phyloP scores from a whole-genome alignment of 129 eudicot genomes.

The Scalesia atractyloides region DNA sequence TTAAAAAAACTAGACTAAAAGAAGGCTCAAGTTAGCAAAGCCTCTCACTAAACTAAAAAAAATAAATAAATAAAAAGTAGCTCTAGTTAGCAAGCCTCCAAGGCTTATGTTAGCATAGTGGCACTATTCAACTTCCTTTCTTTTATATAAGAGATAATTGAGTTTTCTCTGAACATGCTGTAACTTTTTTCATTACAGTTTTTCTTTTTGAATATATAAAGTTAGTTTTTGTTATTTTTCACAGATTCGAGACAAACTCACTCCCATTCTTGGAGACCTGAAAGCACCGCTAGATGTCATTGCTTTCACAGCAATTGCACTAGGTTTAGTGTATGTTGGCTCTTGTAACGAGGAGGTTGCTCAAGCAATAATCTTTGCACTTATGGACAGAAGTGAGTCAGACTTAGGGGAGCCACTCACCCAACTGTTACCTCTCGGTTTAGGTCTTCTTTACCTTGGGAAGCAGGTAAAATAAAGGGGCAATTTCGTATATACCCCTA shows the following conservation, averaged over 20 bases:
- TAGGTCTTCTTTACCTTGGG: slow-evolving; percentile 95
- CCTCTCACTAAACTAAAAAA: no score
- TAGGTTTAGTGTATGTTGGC: slow-evolving; percentile 92
- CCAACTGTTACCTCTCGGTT: slow-evolving; percentile 77
- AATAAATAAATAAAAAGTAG: no score
- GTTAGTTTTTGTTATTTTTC: background rate
- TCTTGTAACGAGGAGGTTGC: slow-evolving; percentile 97
- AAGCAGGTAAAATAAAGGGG: slow-evolving; percentile 62
- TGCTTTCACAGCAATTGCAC: slow-evolving; percentile 78
- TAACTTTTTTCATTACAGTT: background rate
- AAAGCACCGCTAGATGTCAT: slow-evolving; percentile 87
- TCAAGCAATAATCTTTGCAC: slow-evolving; percentile 86
- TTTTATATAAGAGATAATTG: no score
- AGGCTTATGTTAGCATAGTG: no score
- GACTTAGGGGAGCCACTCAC: slow-evolving; percentile 87
- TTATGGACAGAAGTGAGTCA: slow-evolving; percentile 90
- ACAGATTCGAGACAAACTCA: slow-evolving; percentile 70
- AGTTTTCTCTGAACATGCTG: background rate
- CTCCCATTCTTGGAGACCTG: slow-evolving; percentile 77
- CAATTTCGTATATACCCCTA: no score
- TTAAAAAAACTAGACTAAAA: no score
- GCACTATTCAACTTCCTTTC: no score
- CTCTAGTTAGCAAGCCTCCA: no score
- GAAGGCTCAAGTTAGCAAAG: no score
- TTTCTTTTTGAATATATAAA: background rate